Conservation (phyloP, 805 yeast genomes). For the Cyberlindnera lachancei region DNA sequence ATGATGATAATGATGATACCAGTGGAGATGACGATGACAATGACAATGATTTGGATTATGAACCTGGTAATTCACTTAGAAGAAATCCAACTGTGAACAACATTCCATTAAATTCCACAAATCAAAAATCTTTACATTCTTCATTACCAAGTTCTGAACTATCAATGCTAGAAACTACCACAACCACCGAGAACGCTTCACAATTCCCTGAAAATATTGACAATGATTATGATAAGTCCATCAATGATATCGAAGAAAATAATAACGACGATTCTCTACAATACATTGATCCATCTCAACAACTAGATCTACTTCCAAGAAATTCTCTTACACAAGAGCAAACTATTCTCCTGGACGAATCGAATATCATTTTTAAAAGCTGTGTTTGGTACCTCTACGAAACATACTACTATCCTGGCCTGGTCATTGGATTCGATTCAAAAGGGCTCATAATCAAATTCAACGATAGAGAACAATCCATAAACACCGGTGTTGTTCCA, state of each 20-base stretch:
- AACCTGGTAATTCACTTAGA: conserved; percentile 1
- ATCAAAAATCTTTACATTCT: not conserved
- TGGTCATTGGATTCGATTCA: conserved; percentile 21
- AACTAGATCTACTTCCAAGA: not conserved
- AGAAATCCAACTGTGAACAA: conserved; percentile 2
- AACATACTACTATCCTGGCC: conserved; percentile 45
- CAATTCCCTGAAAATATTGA: no score
- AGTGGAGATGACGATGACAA: conserved; percentile 1
- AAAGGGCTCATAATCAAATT: conserved; percentile 30
- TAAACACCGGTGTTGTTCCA: conserved; percentile 24
- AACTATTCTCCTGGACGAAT: conserved; percentile 14
- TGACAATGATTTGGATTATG: no score
- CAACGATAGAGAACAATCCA: conserved; percentile 29
- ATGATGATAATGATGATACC: conserved; percentile 1
- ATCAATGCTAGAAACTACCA: not conserved
- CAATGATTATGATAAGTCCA: no score
- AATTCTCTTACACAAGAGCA: conserved; percentile 4
- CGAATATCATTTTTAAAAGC: conserved; percentile 24
- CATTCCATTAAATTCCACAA: not conserved
- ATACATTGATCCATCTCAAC: not conserved
- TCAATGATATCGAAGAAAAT: no score
- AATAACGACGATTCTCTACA: not conserved
- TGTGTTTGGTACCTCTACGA: conserved; percentile 51
- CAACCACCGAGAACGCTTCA: no score
- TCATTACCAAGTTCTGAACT: conserved; percentile 2